Evolutionary conservation across 805 yeast genomes (phyloP).

Genomic region (Wickerhamiella australiensis): DNA sequence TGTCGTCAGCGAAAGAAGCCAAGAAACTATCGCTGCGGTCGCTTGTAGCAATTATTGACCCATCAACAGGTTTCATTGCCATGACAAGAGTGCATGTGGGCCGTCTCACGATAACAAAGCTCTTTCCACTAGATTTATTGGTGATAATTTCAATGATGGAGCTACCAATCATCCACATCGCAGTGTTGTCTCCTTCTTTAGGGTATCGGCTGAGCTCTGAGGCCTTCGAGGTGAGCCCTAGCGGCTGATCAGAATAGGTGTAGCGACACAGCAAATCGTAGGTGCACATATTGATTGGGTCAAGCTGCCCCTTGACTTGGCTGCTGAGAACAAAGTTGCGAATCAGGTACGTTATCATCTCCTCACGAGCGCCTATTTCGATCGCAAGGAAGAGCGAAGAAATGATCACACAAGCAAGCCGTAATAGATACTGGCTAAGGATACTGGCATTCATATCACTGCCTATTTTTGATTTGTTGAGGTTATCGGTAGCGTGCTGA

Average conservation of each 20-base stretch:
- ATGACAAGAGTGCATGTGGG: constrained; percentile 45
- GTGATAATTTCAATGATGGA: constrained; percentile 48
- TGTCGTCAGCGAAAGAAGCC: background rate
- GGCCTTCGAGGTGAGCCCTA: constrained; percentile 32
- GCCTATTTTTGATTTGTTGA: constrained; percentile 14
- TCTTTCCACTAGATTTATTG: constrained; percentile 38
- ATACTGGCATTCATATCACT: constrained; percentile 18
- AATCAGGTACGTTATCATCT: constrained; percentile 50
- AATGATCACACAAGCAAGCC: constrained; percentile 56
- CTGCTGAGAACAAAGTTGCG: constrained; percentile 41
- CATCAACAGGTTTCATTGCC: constrained; percentile 13
- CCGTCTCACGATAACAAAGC: constrained; percentile 41
- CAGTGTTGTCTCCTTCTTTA: constrained; percentile 8
- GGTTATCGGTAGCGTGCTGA: constrained; percentile 49
- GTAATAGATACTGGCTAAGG: constrained; percentile 47
- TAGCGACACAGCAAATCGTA: constrained; percentile 58
- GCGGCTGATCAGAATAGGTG: constrained; percentile 50
- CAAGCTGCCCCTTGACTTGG: constrained; percentile 25
- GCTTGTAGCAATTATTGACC: background rate
- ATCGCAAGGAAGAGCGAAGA: constrained; percentile 62
- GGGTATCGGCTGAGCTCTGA: constrained; percentile 22
- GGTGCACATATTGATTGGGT: constrained; percentile 48
- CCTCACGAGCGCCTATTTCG: constrained; percentile 43
- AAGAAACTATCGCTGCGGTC: background rate
- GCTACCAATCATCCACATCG: constrained; percentile 51